Evolutionary conservation across 2,329 filamentous ascomycete genomes (phyloP).

Genomic region (Exophiala viscosa): DNA sequence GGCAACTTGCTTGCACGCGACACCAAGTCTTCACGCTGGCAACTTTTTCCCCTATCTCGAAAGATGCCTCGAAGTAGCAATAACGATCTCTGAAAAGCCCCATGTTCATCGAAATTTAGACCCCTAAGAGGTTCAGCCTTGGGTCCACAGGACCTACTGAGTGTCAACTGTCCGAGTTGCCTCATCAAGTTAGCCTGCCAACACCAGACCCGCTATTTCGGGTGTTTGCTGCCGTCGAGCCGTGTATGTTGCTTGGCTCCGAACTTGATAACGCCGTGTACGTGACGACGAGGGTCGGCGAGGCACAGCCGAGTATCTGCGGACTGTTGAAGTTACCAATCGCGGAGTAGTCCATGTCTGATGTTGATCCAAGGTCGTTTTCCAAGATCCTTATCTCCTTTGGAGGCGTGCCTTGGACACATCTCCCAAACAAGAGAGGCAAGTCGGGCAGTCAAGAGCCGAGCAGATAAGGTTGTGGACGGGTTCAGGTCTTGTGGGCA

Average conservation of each 20-base stretch:
- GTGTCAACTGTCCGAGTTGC: constrained; percentile 7
- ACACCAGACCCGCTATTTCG: neutral
- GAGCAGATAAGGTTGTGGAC: neutral
- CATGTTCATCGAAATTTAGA: neutral
- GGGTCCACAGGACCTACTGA: neutral
- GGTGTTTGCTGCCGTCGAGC: neutral
- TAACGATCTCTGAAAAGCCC: neutral
- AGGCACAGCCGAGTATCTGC: neutral
- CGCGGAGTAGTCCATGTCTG: neutral
- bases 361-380: neutral
- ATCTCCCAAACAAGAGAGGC: neutral
- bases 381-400: no score
- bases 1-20: neutral
- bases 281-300: neutral
- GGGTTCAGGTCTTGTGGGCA: neutral
- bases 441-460: neutral
- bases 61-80: neutral
- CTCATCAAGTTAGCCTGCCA: neutral
- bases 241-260: neutral
- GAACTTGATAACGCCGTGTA: neutral
- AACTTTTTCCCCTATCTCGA: neutral
- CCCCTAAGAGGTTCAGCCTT: neutral
- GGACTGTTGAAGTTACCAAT: neutral
- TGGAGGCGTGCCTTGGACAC: no score
- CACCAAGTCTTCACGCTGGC: neutral